Conservation (phyloP, 2,329 filamentous ascomycete genomes). For the Hansfordia pulvinata region DNA sequence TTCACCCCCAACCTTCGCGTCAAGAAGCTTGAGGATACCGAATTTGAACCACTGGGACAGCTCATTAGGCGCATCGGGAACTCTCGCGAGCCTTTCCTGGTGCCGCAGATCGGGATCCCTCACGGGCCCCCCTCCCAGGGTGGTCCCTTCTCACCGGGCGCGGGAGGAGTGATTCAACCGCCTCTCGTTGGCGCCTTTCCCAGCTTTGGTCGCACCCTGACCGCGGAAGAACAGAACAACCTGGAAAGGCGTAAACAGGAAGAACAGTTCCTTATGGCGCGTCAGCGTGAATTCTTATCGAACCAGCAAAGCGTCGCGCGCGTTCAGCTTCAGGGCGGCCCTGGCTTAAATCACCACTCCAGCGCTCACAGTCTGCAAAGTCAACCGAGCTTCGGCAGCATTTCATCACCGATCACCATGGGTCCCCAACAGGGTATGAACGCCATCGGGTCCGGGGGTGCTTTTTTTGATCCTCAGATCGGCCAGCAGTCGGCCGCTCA, state of each 20-base stretch:
- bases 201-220: constrained; percentile 90
- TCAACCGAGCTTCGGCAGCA: constrained; percentile 91
- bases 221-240: constrained; percentile 95
- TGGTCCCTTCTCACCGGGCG: constrained; percentile 32
- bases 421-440: constrained; percentile 38
- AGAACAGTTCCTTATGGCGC: constrained; percentile 92
- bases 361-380: constrained; percentile 94
- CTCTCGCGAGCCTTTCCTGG: constrained; percentile 91
- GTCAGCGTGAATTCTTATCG: constrained; percentile 85
- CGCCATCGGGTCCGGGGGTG: constrained; percentile 44
- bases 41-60: constrained; percentile 91
- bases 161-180: constrained; percentile 56
- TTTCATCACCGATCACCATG: constrained; percentile 68
- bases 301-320: constrained; percentile 71
- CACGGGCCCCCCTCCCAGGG: constrained; percentile 59
- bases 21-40: constrained; percentile 83
- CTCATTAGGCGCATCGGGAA: constrained; percentile 93
- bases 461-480: constrained; percentile 54
- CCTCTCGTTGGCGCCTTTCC: constrained; percentile 91
- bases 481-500: constrained; percentile 23
- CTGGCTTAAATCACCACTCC: constrained; percentile 73
- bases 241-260: constrained; percentile 93
- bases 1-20: constrained; percentile 91
- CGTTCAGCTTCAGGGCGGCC: constrained; percentile 48
- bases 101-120: constrained; percentile 89